These are phyloP conservation scores for Neurospora sp. DNA, from an alignment of 495 filamentous ascomycete species.

Conservation along the genomic window DNA sequence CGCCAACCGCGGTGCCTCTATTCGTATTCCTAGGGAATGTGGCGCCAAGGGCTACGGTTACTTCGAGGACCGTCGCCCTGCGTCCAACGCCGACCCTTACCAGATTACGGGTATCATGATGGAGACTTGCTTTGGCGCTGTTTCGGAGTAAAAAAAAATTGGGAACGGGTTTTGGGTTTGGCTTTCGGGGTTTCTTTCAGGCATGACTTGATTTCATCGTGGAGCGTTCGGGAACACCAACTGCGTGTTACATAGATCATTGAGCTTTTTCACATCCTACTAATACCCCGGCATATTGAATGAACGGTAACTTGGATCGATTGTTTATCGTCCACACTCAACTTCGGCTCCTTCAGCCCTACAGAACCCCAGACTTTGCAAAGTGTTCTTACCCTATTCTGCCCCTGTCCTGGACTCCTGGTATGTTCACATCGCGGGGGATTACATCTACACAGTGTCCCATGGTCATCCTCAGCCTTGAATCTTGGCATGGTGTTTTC, in stretches of 20 bases:
- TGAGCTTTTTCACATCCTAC: not conserved
- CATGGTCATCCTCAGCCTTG: not conserved
- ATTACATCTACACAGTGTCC: not conserved
- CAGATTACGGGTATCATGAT: constrained; percentile 34
- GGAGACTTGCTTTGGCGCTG: constrained; percentile 16
- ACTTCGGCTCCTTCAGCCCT: not conserved
- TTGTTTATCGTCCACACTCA: not conserved
- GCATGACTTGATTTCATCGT: not conserved
- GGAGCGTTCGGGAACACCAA: not conserved
- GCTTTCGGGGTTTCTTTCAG: not conserved
- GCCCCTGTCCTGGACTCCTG: not conserved
- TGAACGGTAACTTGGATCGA: not conserved
- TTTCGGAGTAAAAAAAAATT: not conserved
- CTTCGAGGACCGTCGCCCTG: constrained; percentile 94
- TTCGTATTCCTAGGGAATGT: constrained; percentile 84
- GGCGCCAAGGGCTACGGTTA: constrained; percentile 95
- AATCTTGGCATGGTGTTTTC: not conserved
- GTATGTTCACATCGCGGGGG: not conserved
- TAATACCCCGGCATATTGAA: not conserved
- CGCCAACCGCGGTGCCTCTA: constrained; percentile 81
- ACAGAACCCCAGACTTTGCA: not conserved
- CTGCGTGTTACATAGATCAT: not conserved
- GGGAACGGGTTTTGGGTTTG: constrained; percentile 1
- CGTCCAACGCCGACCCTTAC: constrained; percentile 93
- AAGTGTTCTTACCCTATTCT: not conserved